Conservation (phyloP, 2,329 filamentous ascomycete species). For the Aspergillus pseudonomiae region DNA sequence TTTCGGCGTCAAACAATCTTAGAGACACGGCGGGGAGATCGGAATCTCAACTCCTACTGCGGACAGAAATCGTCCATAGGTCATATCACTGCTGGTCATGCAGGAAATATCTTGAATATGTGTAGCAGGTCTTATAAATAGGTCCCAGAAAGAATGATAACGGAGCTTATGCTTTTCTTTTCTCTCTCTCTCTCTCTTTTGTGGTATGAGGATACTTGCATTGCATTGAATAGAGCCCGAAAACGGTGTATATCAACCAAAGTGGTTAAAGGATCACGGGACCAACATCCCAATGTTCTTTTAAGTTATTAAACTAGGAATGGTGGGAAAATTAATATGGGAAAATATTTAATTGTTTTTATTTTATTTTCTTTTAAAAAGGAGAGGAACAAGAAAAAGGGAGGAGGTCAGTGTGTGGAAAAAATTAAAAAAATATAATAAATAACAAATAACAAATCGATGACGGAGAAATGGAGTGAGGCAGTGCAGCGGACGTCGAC, state of each 20-base stretch:
- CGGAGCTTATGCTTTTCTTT: background rate
- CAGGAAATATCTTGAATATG: background rate
- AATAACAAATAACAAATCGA: slow-evolving; percentile 1
- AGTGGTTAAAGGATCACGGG: background rate
- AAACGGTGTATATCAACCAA: background rate
- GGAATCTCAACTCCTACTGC: background rate
- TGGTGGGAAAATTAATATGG: background rate
- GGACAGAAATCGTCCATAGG: background rate
- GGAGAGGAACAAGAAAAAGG: background rate
- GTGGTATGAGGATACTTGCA: background rate
- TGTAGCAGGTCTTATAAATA: background rate
- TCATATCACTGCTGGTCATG: background rate
- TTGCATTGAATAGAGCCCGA: background rate
- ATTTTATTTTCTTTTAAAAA: background rate
- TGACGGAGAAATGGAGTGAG: slow-evolving; percentile 25
- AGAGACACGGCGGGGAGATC: background rate
- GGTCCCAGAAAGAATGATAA: background rate
- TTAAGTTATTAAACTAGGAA: background rate
- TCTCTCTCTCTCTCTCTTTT: background rate
- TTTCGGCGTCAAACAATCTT: background rate
- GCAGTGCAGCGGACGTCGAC: slow-evolving; percentile 34
- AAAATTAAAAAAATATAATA: background rate
- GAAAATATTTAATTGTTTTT: background rate
- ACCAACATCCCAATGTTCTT: background rate
- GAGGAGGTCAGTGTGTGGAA: background rate